Conservation (phyloP, 1,139 yeast genomes). For the Diutina rugosa region DNA sequence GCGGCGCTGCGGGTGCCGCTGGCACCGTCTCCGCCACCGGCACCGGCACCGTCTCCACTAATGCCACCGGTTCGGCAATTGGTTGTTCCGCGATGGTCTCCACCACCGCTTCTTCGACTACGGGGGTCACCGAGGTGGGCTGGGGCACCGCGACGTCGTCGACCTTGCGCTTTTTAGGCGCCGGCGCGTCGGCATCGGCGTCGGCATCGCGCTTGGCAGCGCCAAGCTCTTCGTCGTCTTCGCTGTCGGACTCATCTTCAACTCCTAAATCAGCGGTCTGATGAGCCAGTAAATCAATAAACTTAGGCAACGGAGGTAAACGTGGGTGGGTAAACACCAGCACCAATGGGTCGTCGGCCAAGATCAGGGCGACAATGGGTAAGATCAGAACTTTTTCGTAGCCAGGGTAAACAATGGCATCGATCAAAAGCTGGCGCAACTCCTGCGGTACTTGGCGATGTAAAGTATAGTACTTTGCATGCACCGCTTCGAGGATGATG, state of each 20-base stretch:
- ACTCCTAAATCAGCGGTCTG: not conserved
- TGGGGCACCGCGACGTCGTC: not conserved
- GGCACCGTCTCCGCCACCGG: not conserved
- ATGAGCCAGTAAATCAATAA: not conserved
- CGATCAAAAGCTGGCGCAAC: not conserved
- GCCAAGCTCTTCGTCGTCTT: not conserved
- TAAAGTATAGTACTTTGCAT: not conserved
- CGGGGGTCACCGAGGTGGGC: not conserved
- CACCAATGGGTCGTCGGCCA: not conserved
- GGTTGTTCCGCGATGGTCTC: not conserved
- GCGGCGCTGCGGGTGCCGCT: no score
- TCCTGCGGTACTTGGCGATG: not conserved
- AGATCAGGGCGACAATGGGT: not conserved
- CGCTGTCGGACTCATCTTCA: not conserved
- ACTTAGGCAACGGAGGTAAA: not conserved
- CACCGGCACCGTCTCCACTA: not conserved
- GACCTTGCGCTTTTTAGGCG: not conserved
- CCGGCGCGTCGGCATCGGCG: not conserved
- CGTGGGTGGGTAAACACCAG: not conserved
- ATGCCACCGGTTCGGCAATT: not conserved
- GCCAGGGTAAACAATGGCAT: not conserved
- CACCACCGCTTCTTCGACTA: not conserved
- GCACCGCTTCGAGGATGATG: not conserved
- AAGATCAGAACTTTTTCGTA: slow-evolving; percentile 1
- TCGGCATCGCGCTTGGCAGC: not conserved